These are phyloP conservation scores for Quercus alba DNA, from an alignment of 306 rosid species.

Conservation along the genomic window DNA sequence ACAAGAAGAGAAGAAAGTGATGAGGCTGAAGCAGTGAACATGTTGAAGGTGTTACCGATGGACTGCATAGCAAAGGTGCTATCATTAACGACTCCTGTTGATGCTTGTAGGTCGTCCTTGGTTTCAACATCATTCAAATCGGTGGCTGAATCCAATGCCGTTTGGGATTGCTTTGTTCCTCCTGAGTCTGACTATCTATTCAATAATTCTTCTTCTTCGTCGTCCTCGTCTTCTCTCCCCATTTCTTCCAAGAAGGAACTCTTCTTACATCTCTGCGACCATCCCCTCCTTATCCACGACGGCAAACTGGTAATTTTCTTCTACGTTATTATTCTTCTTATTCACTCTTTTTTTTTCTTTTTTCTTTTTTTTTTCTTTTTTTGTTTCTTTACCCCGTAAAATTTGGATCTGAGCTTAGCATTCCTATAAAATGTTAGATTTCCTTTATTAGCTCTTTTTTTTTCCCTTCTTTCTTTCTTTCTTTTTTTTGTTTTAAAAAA, in stretches of 20 bases:
- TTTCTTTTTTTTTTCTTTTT: too few relatives aligned
- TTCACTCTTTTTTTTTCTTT: too few relatives aligned
- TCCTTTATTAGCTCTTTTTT: too few relatives aligned
- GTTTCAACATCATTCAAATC: slow-evolving; percentile 61
- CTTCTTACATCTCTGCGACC: slow-evolving; percentile 41
- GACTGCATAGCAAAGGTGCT: slow-evolving; percentile 63
- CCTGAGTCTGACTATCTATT: slow-evolving; percentile 21
- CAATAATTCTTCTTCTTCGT: background rate
- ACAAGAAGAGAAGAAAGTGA: background rate
- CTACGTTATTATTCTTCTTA: too few relatives aligned
- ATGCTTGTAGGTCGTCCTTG: slow-evolving; percentile 45
- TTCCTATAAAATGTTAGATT: too few relatives aligned
- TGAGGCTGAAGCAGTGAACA: background rate
- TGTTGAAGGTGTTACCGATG: slow-evolving; percentile 50
- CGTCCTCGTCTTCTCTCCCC: background rate
- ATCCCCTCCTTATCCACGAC: slow-evolving; percentile 52
- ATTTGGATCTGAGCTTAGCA: too few relatives aligned
- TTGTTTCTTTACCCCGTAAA: too few relatives aligned
- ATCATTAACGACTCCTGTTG: slow-evolving; percentile 64
- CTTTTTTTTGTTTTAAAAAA: too few relatives aligned
- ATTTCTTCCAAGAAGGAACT: slow-evolving; percentile 52
- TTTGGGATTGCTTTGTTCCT: slow-evolving; percentile 76
- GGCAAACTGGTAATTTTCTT: slow-evolving; percentile 51
- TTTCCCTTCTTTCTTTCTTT: too few relatives aligned
- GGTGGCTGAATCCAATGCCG: slow-evolving; percentile 70